Conservation (phyloP, 257 asterid genomes). For the Penstemon eatonii region DNA sequence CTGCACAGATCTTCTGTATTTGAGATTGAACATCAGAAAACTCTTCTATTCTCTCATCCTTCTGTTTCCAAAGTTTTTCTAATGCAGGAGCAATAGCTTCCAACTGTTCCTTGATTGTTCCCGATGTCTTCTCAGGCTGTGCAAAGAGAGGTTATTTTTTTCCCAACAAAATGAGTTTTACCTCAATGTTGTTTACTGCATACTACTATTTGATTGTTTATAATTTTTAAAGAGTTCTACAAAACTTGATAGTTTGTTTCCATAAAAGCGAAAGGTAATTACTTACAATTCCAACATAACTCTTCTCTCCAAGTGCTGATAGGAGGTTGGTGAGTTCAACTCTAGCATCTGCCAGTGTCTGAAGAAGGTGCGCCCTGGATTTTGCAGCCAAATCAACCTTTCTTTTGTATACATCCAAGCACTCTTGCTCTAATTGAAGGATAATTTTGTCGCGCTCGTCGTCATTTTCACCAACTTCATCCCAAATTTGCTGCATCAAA, state of each 20-base stretch:
- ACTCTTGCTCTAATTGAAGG: constrained; percentile 87
- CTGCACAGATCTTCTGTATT: constrained; percentile 77
- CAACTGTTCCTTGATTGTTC: constrained; percentile 76
- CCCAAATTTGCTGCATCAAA: constrained; percentile 83
- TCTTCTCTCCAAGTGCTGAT: constrained; percentile 84
- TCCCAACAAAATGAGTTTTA: neutral
- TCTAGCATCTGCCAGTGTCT: constrained; percentile 60
- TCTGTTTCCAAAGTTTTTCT: constrained; percentile 78
- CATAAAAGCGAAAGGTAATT: constrained; percentile 12
- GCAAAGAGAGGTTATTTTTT: neutral
- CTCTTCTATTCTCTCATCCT: constrained; percentile 81
- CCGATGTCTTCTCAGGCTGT: constrained; percentile 66
- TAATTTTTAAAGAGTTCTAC: neutral
- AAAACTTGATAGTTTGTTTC: neutral
- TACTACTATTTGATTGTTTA: neutral
- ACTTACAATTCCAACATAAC: constrained; percentile 74
- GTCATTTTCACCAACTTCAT: constrained; percentile 90
- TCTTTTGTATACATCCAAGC: constrained; percentile 89
- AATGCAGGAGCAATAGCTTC: constrained; percentile 59
- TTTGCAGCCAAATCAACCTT: constrained; percentile 63
- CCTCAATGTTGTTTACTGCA: neutral
- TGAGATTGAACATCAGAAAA: constrained; percentile 89
- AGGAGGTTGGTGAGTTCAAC: constrained; percentile 57
- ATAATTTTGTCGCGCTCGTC: constrained; percentile 87
- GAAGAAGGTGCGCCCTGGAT: constrained; percentile 73